Percentiles rank a stretch among this genome's conserved stretches.
Evolutionary conservation across 805 yeast species (phyloP).

Genomic region (Yarrowia bubula): DNA sequence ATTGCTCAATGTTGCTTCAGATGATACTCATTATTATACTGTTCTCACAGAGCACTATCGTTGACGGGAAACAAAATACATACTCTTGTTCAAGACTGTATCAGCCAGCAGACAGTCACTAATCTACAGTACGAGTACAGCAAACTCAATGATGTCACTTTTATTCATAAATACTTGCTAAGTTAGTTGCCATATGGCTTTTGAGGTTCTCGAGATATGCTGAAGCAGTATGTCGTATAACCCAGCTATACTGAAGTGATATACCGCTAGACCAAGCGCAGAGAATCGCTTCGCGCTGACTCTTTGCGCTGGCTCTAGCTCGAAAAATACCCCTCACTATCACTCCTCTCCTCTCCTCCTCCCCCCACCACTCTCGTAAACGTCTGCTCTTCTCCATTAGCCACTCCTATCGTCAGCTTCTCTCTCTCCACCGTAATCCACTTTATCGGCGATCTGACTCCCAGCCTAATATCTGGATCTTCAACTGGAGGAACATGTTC

Average conservation of each 20-base stretch:
- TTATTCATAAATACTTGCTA: neutral
- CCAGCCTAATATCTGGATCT: neutral
- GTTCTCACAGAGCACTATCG: no score
- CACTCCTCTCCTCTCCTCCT: neutral
- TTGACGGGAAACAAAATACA: no score
- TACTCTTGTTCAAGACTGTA: no score
- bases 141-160: neutral
- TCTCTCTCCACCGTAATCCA: neutral
- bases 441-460: neutral
- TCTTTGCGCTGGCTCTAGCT: neutral
- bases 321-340: slow-evolving; percentile 7
- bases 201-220: no score
- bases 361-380: neutral
- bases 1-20: no score
- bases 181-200: no score
- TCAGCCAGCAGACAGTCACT: no score
- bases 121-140: no score
- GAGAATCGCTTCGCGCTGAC: no score
- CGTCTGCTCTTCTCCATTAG: neutral
- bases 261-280: no score
- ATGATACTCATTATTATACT: no score
- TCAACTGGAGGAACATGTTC: neutral
- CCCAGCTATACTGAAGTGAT: no score
- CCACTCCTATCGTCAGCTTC: neutral
- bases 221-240: neutral